These are phyloP conservation scores for Stachybotrys chartarum DNA, from an alignment of 2,329 filamentous ascomycete species.

Conservation along the genomic window DNA sequence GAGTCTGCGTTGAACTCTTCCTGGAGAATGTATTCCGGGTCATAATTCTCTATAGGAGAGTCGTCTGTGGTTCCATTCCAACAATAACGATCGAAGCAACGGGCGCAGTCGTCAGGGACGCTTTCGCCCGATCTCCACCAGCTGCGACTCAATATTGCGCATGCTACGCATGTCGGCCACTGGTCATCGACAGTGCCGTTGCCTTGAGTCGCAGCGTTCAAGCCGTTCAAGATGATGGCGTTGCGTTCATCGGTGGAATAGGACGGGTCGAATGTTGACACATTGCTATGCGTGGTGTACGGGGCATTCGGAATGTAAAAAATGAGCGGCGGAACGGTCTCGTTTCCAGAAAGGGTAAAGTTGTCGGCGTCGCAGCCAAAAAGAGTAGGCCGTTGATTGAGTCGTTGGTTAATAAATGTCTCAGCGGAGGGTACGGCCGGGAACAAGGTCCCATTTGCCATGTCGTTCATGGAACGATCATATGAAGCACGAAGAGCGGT, in stretches of 20 bases:
- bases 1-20: not conserved
- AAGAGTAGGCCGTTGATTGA: slow-evolving; percentile 70
- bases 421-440: slow-evolving; percentile 65
- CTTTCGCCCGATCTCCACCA: slow-evolving; percentile 56
- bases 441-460: slow-evolving; percentile 46
- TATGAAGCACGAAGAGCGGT: slow-evolving; percentile 69
- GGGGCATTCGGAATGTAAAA: slow-evolving; percentile 81
- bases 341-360: slow-evolving; percentile 14
- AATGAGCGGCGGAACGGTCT: slow-evolving; percentile 47
- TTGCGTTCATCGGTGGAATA: slow-evolving; percentile 62
- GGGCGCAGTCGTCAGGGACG: slow-evolving; percentile 60
- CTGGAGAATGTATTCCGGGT: slow-evolving; percentile 23
- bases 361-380: slow-evolving; percentile 62
- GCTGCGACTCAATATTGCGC: slow-evolving; percentile 68
- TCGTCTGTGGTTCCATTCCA: slow-evolving; percentile 64
- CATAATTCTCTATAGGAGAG: slow-evolving; percentile 25
- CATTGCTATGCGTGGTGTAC: slow-evolving; percentile 65
- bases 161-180: slow-evolving; percentile 76
- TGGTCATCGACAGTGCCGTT: slow-evolving; percentile 63
- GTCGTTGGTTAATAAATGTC: slow-evolving; percentile 69
- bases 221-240: slow-evolving; percentile 72
- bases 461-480: slow-evolving; percentile 44
- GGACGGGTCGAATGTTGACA: slow-evolving; percentile 60
- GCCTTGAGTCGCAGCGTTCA: slow-evolving; percentile 67
- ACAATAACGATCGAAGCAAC: slow-evolving; percentile 73